phyloP scores from a whole-genome alignment of 2,329 filamentous ascomycete species.

The Apiospora malaysiana region DNA sequence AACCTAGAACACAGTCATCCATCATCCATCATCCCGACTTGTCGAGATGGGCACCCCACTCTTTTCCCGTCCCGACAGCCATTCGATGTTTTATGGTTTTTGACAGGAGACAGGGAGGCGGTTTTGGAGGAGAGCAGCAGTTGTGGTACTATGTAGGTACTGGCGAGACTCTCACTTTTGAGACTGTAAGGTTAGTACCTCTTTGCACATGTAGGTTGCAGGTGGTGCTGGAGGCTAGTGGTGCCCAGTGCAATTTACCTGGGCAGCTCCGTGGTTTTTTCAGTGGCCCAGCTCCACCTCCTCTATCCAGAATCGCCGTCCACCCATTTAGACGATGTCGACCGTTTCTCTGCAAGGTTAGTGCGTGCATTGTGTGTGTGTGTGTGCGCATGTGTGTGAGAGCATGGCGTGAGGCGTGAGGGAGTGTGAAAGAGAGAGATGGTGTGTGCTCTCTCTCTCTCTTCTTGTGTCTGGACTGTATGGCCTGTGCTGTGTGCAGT shows the following conservation, averaged over 20 bases:
- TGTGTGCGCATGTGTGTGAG: background rate
- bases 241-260: conserved; percentile 12
- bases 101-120: conserved; percentile 11
- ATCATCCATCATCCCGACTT: conserved; percentile 6
- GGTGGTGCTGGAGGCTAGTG: background rate
- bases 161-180: no score
- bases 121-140: background rate
- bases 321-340: background rate
- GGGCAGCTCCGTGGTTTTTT: conserved; percentile 5
- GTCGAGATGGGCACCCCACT: conserved; percentile 10
- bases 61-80: conserved; percentile 7
- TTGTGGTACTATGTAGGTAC: no score
- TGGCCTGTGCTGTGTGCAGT: background rate
- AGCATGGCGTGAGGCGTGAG: no score
- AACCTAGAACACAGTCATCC: background rate
- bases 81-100: conserved; percentile 16
- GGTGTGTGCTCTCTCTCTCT: background rate
- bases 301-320: conserved; percentile 7
- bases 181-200: background rate
- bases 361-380: background rate
- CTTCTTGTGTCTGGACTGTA: background rate
- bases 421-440: no score
- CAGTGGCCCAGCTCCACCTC: conserved; percentile 7
- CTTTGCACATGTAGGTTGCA: background rate
- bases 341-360: conserved; percentile 16